Conservation (phyloP, 73 alveolate genomes). For the Tetrahymena thermophila region DNA sequence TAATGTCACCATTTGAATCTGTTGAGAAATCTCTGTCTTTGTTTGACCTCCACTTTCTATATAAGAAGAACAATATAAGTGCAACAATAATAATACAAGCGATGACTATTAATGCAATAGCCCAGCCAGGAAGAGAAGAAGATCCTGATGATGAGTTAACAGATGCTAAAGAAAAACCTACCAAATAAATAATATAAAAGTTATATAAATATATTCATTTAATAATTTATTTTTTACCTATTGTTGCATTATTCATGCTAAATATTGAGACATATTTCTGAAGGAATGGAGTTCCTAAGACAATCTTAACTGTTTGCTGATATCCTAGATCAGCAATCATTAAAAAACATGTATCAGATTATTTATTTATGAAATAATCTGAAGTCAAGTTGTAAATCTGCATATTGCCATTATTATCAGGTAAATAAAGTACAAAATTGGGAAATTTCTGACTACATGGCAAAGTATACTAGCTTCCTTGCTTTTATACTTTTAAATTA, state of each 20-base stretch:
- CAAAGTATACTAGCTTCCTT: neutral
- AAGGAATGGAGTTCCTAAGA: neutral
- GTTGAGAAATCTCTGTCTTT: neutral
- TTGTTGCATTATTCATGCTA: neutral
- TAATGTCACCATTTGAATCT: neutral
- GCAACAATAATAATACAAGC: neutral
- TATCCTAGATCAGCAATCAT: neutral
- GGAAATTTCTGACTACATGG: neutral
- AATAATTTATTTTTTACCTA: neutral
- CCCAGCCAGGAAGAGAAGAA: neutral
- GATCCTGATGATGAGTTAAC: neutral
- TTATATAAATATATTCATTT: too few relatives aligned
- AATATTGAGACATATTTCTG: neutral
- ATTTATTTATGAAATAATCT: neutral
- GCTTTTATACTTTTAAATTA: neutral
- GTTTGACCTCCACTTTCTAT: neutral
- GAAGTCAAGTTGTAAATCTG: neutral
- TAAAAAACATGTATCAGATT: neutral
- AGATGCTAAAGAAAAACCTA: neutral
- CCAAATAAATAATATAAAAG: too few relatives aligned
- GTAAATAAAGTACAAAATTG: neutral
- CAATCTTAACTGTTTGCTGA: neutral
- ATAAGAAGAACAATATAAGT: neutral
- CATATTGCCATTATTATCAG: neutral
- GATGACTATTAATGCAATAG: neutral